Base-by-base conservation (phyloP, 2,329 filamentous ascomycete genomes). In the Ophiosphaerella narmari region DNA sequence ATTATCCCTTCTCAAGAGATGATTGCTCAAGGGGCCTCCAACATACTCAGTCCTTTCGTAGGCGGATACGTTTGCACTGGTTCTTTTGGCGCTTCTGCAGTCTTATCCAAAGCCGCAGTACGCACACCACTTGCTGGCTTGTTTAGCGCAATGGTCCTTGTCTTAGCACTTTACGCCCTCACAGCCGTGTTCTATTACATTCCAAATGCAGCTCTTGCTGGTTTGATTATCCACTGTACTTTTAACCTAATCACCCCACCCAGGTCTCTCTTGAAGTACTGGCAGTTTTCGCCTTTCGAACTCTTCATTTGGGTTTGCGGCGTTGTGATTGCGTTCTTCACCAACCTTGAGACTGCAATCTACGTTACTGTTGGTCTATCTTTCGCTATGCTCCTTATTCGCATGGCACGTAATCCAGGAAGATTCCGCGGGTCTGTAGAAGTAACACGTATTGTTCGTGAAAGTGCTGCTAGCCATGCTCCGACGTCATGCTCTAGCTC, bases 1-100 rank as follows among this genome's bases (percentile, higher is more conserved):
- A 96, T 97, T 67, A 86, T 96, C 60, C 91, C 92, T 0, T 96
- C 92, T 0, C 92, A 97, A 71, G 92, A 97, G 72, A 85, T 97
- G 77, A 89, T 97, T 40, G 92, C 90, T 18, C 96, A 96, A 59
- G 92, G 92, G 52, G 83, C 95, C 24, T 87, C 87, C 23, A 97
- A 97, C 68, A 78, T 96, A 39, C 80, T 97, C 7, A 91, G 89
- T 1, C 90, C 92, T 2, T 96, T 97, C 75, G 60, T 97, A 1
- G 93, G 92, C 45, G 92, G 82, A 2, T 97, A 94, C 66, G 90
- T 92, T 8, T 89, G 90, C 0, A 97, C 92, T 2, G 92, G 92
- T 1, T 97, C 92, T 2, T 97, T 97, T 79, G 94, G 90, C 38
- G 86, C 92, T 53, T 96, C 92, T 23, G 92, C 93, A 40, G 96